Base-by-base conservation (phyloP, 2,329 filamentous ascomycete species). In the Chrysoporthe deuterocubensis region DNA sequence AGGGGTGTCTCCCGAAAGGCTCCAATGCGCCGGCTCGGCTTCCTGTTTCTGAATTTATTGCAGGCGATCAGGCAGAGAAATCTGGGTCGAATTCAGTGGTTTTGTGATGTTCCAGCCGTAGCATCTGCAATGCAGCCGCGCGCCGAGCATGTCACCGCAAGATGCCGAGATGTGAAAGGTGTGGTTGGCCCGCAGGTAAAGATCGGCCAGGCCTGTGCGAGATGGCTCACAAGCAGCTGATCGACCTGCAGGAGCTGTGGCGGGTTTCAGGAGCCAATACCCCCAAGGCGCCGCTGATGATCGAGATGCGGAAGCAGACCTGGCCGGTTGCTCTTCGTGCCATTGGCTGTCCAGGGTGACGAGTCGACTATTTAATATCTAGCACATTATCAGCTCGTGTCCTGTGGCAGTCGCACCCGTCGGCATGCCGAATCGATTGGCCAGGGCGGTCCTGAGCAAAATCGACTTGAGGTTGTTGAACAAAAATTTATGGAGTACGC, bases 191-290 rank as follows among this genome's bases (percentile, higher is more conserved):
- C 52, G 52, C 52, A 57, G 52, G 2, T 57, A 37, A 37, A 37
- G 32, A 40, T 40, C 18, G 40, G 54, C 54, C n/a, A 18, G 18
- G 34, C 32, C 54, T 57, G 54, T 37, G 32, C 14, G 40, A 40
- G 54, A 57, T 57, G 54, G 26, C 21, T 54, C 16, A 54, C 50
- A 21, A 21, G 13, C 18, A 40, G 54, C 32, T 57, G 54, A 57
- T 32, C 54, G 34, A 21, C 32, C 18, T 57, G 54, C 54, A 57
- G 54, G 32, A 57, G 34, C 54, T 40, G 54, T n/a, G 54, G 54
- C 54, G 40, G 32, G 54, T 37, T 57, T 57, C 50, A 54, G 50
- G 50, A 54, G 50, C 50, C 21, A 32, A 34, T 54, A 32, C 50
- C 32, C 50, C 50, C 32, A 26, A 32, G 50, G 32, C 21, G 50